Conservation (phyloP, 768 basidiomycete genomes). For the Xanthoconium stramineum region DNA sequence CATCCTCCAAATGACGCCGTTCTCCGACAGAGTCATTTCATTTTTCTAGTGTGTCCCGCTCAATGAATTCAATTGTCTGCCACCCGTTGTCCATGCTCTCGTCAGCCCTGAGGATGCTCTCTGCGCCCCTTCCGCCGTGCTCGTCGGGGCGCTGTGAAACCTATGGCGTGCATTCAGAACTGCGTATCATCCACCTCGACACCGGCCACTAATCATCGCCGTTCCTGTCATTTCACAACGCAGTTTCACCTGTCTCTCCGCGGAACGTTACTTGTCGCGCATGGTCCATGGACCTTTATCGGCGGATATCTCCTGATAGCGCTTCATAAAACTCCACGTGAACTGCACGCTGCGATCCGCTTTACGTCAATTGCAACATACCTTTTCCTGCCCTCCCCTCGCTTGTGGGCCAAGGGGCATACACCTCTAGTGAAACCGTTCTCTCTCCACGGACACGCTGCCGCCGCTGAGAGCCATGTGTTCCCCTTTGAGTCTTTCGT, state of each 20-base stretch:
- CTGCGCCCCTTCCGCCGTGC: conserved; percentile 14
- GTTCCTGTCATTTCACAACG: neutral
- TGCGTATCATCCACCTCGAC: conserved; percentile 1
- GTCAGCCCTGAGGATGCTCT: conserved; percentile 13
- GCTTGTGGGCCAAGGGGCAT: conserved; percentile 29
- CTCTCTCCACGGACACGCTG: conserved; percentile 30
- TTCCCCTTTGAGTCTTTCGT: conserved; percentile 14
- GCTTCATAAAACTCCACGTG: conserved; percentile 15
- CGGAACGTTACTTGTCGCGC: neutral
- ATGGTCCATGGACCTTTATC: conserved; percentile 28
- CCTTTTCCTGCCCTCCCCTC: conserved; percentile 29
- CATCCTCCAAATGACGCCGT: conserved; percentile 25
- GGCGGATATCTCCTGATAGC: conserved; percentile 26
- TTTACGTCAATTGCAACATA: conserved; percentile 30
- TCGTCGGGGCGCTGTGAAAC: conserved; percentile 15
- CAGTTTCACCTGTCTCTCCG: neutral
- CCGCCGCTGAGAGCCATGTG: conserved; percentile 11
- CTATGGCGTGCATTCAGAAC: neutral
- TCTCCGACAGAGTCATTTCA: conserved; percentile 28
- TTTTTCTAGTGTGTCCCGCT: conserved; percentile 22
- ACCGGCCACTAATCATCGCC: neutral
- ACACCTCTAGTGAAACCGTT: conserved; percentile 12
- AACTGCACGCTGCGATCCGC: conserved; percentile 18
- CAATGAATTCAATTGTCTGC: conserved; percentile 28
- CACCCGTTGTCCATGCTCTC: conserved; percentile 27